These are phyloP conservation scores for Jamesozyma rosinii DNA, from an alignment of 805 yeast species.

Conservation along the genomic window DNA sequence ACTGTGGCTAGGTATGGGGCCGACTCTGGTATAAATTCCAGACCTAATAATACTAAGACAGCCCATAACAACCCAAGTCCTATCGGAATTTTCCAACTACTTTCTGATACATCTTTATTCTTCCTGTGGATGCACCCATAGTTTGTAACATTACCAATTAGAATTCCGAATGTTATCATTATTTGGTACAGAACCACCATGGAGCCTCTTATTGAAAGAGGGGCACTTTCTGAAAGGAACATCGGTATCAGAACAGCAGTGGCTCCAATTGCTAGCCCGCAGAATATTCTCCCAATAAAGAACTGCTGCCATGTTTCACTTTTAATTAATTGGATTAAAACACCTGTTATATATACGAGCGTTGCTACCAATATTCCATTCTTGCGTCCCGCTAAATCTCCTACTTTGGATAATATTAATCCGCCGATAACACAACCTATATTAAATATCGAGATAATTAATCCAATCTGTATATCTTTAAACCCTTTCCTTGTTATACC, in stretches of 20 bases:
- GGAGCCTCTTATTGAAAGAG: constrained; percentile 57
- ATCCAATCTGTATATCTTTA: constrained; percentile 30
- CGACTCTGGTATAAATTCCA: constrained; percentile 59
- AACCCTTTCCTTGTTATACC: background rate
- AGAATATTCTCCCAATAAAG: constrained; percentile 53
- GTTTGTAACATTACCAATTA: constrained; percentile 55
- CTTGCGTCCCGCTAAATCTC: constrained; percentile 55
- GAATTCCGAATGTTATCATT: constrained; percentile 55
- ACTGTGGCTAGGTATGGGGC: constrained; percentile 50
- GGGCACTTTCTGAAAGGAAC: constrained; percentile 59
- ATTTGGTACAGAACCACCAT: constrained; percentile 57
- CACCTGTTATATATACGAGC: constrained; percentile 50
- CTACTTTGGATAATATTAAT: constrained; percentile 46
- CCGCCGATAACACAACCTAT: constrained; percentile 69
- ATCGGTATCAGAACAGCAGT: constrained; percentile 66
- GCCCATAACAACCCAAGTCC: constrained; percentile 38
- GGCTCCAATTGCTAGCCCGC: constrained; percentile 69
- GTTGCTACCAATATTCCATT: constrained; percentile 45
- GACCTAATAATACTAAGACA: constrained; percentile 45
- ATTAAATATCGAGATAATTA: constrained; percentile 48
- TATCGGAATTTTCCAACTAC: constrained; percentile 61
- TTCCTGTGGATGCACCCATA: constrained; percentile 39
- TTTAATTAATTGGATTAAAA: constrained; percentile 49
- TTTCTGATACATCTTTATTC: constrained; percentile 15
- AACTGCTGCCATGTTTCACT: constrained; percentile 49